Base-by-base conservation (phyloP, 257 asterid species). In the Solanum okadae region DNA sequence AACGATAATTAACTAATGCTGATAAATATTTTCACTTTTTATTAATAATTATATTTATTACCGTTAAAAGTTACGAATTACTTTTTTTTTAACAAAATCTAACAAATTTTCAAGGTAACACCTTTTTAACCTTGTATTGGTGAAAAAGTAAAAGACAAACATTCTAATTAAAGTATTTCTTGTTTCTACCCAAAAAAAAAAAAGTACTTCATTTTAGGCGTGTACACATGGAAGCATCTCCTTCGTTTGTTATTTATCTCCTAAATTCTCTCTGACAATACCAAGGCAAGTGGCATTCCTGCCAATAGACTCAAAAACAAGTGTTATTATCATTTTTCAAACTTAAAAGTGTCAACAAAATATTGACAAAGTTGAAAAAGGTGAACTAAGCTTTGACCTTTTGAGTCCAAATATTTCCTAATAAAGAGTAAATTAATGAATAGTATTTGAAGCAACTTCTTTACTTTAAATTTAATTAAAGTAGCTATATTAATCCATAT, bases 241-340 rank as follows among this genome's bases (percentile, higher is more conserved):
- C 5, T 22, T 87, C 81, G 75, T 27, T 65, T 14, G 52, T 77
- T 1, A 79, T 27, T 20, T 15, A 18, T 79, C 67, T 79, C 14
- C 35, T 20, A 18, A 4, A 52, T 10, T 14, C 6, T 10, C 29
- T 25, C 23, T 78, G 90, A 49, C 73, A 16, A 46, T 16, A 29
- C 40, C 42, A 52, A 81, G 86, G n/a, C 33, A 76, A 44, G 90
- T 78, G 86, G 89, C 52, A 85, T 7, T 27, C 11, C 10, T 18
- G 83, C 73, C 35, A 90, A 67, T 90, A 37, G 10, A 29, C 31
- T 27, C 29, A n/a, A 77, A 44, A 15, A 18, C 22, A 3, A 68
- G 38, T 46, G 84, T n/a, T 52, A 33, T 70, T 77, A 29, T 44
- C 6, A 6, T n/a, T 68, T 77, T 38, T 44, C 7, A 11, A 9